These are phyloP conservation scores for Xerocomellus amylosporus DNA, from an alignment of 768 basidiomycete genomes.

Conservation along the genomic window DNA sequence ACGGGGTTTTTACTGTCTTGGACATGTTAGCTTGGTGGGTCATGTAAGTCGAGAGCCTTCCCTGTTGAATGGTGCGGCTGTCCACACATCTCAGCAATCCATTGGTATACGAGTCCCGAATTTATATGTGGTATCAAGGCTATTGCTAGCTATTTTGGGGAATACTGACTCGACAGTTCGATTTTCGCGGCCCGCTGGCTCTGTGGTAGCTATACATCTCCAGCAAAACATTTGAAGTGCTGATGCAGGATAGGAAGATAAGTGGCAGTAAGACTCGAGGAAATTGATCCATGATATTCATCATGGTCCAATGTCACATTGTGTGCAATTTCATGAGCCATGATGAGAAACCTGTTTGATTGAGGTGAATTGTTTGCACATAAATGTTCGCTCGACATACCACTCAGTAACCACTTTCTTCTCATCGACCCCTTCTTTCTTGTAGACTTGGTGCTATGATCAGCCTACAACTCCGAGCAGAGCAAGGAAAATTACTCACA, in stretches of 20 bases:
- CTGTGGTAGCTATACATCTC: too few species aligned
- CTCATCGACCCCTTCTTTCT: neutral
- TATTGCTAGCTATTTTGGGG: neutral
- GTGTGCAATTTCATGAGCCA: slow-evolving; percentile 30
- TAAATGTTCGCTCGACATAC: neutral
- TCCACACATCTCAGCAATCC: neutral
- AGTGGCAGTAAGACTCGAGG: slow-evolving; percentile 7
- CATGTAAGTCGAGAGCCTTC: neutral
- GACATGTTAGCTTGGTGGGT: too few species aligned
- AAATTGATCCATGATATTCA: slow-evolving; percentile 26
- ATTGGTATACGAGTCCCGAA: neutral
- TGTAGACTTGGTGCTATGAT: neutral
- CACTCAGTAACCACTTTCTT: slow-evolving; percentile 8
- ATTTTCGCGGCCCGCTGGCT: too few species aligned
- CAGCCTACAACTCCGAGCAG: neutral
- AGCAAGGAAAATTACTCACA: neutral
- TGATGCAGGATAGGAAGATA: slow-evolving; percentile 2
- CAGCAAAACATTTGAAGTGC: neutral
- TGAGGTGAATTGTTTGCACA: neutral
- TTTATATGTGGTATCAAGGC: neutral
- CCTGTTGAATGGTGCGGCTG: neutral
- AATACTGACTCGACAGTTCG: too few species aligned
- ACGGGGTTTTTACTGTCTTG: too few species aligned
- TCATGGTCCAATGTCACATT: slow-evolving; percentile 23
- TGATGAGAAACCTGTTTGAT: slow-evolving; percentile 25